Conservation (phyloP, 495 filamentous ascomycete species). For the Tuber borchii region DNA sequence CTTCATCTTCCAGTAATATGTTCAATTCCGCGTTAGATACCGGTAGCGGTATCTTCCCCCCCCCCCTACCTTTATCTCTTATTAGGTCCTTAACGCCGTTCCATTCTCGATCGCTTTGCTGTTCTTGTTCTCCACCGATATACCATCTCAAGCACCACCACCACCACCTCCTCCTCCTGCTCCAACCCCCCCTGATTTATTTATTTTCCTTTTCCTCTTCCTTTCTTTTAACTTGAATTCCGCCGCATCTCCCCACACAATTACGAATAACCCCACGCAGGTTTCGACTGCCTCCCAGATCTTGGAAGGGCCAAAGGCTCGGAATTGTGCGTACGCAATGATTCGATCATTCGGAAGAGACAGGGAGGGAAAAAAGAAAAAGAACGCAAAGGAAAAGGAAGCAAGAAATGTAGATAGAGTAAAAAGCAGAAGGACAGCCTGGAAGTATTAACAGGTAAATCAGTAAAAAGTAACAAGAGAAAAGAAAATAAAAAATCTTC, state of each 20-base stretch:
- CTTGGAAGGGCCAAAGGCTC: conserved; percentile 29
- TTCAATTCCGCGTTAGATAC: neutral
- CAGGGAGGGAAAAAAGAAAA: neutral
- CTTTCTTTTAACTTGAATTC: neutral
- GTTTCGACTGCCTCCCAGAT: conserved; percentile 23
- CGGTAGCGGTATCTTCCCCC: neutral
- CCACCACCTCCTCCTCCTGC: neutral
- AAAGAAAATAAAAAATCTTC: conserved; percentile 15
- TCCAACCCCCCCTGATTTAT: conserved; percentile 6
- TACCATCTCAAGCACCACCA: neutral
- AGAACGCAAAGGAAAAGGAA: neutral
- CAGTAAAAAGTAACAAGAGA: neutral
- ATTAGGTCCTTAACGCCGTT: conserved; percentile 24
- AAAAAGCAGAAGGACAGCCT: neutral
- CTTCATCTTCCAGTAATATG: neutral
- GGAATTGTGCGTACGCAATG: conserved; percentile 9
- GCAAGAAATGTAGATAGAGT: neutral
- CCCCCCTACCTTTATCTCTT: neutral
- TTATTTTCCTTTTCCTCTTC: neutral
- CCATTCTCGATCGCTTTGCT: conserved; percentile 23
- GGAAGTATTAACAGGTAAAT: neutral
- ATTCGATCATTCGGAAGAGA: neutral
- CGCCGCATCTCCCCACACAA: conserved; percentile 26
- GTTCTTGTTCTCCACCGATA: neutral
- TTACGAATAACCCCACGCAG: conserved; percentile 21